A percentile compares a stretch with the other conserved stretches of the same genome.
Conservation (phyloP, 2,329 filamentous ascomycete genomes). For the Apiospora pterosperma region DNA sequence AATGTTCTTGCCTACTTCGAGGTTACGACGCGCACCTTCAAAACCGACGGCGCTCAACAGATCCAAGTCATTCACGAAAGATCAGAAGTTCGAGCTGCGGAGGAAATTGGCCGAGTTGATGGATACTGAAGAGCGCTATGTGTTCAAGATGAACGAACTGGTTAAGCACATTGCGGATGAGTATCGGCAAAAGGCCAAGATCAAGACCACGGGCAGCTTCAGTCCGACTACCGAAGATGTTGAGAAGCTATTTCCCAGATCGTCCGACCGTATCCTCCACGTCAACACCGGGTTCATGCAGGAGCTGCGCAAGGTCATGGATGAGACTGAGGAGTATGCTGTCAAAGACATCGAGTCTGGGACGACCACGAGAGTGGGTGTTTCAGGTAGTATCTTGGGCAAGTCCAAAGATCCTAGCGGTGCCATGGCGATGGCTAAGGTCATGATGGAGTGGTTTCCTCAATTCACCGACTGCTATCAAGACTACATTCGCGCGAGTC, state of each 20-base stretch:
- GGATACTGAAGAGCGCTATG: constrained; percentile 92
- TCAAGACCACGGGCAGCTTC: constrained; percentile 55
- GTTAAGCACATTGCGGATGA: constrained; percentile 78
- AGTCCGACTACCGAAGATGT: constrained; percentile 72
- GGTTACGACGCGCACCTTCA: constrained; percentile 80
- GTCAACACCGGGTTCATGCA: constrained; percentile 79
- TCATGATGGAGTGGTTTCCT: constrained; percentile 89
- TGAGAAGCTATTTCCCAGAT: constrained; percentile 75
- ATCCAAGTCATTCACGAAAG: constrained; percentile 71
- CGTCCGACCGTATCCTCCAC: constrained; percentile 75
- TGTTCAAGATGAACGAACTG: constrained; percentile 80
- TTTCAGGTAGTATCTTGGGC: constrained; percentile 39
- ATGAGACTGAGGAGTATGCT: constrained; percentile 79
- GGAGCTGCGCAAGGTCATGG: constrained; percentile 71
- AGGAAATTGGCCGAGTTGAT: constrained; percentile 88
- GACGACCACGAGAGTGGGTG: constrained; percentile 39
- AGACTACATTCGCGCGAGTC: constrained; percentile 88
- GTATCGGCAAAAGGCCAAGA: constrained; percentile 67
- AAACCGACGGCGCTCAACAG: constrained; percentile 78
- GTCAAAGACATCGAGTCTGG: constrained; percentile 69
- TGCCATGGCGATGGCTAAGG: constrained; percentile 71
- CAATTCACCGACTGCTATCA: constrained; percentile 88
- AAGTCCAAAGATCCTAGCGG: constrained; percentile 71
- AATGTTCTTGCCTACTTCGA: constrained; percentile 82
- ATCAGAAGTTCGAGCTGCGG: constrained; percentile 79